Base-by-base conservation (phyloP, 352 stramenopile species). In the Phytophthora sojae region DNA sequence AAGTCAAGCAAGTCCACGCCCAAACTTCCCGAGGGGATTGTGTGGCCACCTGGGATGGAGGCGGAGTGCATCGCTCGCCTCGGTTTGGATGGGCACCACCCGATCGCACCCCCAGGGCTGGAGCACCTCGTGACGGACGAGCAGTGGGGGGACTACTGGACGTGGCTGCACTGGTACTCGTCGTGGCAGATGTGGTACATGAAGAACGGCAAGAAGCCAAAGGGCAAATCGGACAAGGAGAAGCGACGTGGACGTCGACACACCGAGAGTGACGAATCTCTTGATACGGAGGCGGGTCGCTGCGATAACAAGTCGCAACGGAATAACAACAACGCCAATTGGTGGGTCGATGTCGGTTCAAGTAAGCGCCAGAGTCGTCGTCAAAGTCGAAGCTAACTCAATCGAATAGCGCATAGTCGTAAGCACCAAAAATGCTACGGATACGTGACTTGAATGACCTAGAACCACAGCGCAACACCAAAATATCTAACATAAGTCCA, bases 101-200 rank as follows among this genome's bases (percentile, higher is more conserved):
- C 76, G 1, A 75, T 88, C 0, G 77, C 66, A 19, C 83, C 81
- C 21, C 81, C 82, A 19, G 83, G 83, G 1, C 71, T 88, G 42
- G 81, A 89, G 23, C 70, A 85, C 14, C 57, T 91, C 5, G 82
- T 89, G 44, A 86, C 79, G 6, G 73, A 89, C 17, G 61, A 83
- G 26, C 77, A 91, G 50, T 73, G 81, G 71, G 52, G 70, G 0
- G 81, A 91, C 19, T 91, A 91, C 62, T 91, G 83, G 81, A 83
- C 69, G 21, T 91, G 83, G 81, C 57, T 91, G 50, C 81, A 89
- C 47, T 91, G 83, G 83, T 91, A 89, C 58, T 89, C 83, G 0
- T 86, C 77, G 32, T 89, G 83, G 83, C 83, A 91, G 32, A 62
- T 91, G 35, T 89, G 82, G 80, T 89, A 89, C 50, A 58, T 89